Evolutionary conservation across 192 early-diverging fungal genomes (phyloP).

Genomic region (Dissophora ornata): DNA sequence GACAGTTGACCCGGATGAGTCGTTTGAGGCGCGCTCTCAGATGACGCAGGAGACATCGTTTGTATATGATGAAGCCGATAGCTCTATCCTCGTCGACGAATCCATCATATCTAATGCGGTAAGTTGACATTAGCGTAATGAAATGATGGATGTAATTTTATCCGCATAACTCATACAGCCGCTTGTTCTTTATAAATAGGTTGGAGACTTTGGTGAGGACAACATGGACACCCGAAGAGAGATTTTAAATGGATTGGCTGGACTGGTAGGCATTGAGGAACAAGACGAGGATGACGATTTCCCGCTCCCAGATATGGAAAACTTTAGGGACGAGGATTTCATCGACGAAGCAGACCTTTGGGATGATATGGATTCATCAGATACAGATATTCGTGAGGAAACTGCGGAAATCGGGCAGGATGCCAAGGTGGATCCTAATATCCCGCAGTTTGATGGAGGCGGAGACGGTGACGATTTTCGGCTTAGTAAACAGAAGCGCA

Average conservation of each 20-base stretch:
- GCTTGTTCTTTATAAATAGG: too few relatives aligned
- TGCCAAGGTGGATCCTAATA: background rate
- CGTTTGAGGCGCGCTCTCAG: background rate
- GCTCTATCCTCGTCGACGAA: conserved; percentile 45
- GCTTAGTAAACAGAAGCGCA: background rate
- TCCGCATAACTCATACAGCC: too few relatives aligned
- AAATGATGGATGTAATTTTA: too few relatives aligned
- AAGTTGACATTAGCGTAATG: conserved; percentile 11
- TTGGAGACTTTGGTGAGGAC: background rate
- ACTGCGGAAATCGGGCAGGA: background rate
- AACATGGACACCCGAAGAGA: conserved; percentile 27
- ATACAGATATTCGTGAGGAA: conserved; percentile 4
- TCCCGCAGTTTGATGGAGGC: conserved; percentile 48
- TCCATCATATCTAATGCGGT: conserved; percentile 41
- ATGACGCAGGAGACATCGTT: conserved; percentile 16
- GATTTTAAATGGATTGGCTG: conserved; percentile 26
- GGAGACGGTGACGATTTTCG: conserved; percentile 13
- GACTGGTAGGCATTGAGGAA: conserved; percentile 24
- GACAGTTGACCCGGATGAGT: background rate
- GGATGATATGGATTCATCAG: conserved; percentile 10
- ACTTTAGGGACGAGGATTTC: conserved; percentile 34
- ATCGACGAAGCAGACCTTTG: conserved; percentile 34
- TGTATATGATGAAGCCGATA: conserved; percentile 34
- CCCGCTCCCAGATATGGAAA: conserved; percentile 24
- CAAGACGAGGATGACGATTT: conserved; percentile 39